phyloP scores from a whole-genome alignment of 345 rosid genomes.

The Gossypium raimondii region DNA sequence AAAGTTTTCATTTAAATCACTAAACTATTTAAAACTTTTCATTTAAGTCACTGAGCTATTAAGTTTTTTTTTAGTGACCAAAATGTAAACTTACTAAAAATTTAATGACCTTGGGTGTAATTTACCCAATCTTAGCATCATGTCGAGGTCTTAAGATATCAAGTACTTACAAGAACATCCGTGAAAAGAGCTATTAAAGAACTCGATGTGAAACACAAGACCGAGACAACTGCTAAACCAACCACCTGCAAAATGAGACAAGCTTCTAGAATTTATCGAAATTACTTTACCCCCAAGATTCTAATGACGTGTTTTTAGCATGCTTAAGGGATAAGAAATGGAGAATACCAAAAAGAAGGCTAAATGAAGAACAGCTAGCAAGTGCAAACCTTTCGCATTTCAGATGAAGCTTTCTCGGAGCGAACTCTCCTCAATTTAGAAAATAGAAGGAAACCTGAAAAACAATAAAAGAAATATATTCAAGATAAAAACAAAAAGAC shows the following conservation, averaged over 20 bases:
- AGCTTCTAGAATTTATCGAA: background rate
- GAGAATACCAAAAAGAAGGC: background rate
- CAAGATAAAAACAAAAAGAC: background rate
- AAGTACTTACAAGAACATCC: constrained; percentile 41
- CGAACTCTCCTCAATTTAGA: constrained; percentile 54
- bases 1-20: too few species aligned
- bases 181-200: constrained; percentile 46
- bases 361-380: background rate
- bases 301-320: background rate
- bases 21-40: too few species aligned
- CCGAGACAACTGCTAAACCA: constrained; percentile 51
- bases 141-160: background rate
- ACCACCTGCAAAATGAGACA: constrained; percentile 43
- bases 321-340: background rate
- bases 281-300: background rate
- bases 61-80: too few species aligned
- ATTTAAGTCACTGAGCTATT: too few species aligned
- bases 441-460: constrained; percentile 48
- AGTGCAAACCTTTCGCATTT: constrained; percentile 55
- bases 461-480: background rate
- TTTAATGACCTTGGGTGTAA: too few species aligned
- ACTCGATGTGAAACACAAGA: constrained; percentile 52
- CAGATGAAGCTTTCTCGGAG: constrained; percentile 58
- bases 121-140: background rate
- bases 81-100: too few species aligned